A percentile compares a stretch with the other conserved stretches of the same genome.
These are phyloP conservation scores for Fusarium xyrophilum DNA, from an alignment of 2,329 filamentous ascomycete genomes.

Conservation along the genomic window DNA sequence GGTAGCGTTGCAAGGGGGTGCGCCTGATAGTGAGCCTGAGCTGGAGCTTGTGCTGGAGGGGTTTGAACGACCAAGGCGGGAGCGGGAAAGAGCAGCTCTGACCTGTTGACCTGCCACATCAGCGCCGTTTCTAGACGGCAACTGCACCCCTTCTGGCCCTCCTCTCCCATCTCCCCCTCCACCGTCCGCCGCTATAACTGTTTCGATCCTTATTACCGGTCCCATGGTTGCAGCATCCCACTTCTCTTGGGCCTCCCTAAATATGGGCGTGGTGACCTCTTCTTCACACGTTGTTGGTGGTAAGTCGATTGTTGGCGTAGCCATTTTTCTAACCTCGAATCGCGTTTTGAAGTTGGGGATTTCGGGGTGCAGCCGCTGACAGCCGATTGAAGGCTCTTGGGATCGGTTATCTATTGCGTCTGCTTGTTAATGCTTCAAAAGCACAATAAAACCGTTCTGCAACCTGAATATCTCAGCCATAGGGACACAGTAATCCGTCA, in stretches of 20 bases:
- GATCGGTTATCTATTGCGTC: background rate
- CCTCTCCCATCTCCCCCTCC: conserved; percentile 19
- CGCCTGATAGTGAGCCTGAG: conserved; percentile 17
- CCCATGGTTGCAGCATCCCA: conserved; percentile 32
- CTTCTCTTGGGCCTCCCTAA: conserved; percentile 37
- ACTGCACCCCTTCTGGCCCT: conserved; percentile 22
- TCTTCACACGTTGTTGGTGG: conserved; percentile 38
- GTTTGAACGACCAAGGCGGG: conserved; percentile 28
- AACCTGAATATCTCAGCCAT: conserved; percentile 13
- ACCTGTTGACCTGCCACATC: conserved; percentile 33
- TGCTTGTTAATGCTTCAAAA: conserved; percentile 13
- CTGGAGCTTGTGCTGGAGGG: conserved; percentile 15
- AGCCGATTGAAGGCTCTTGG: background rate
- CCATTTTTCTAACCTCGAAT: conserved; percentile 22
- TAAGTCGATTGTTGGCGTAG: conserved; percentile 39
- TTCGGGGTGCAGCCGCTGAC: conserved; percentile 2
- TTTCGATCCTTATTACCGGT: conserved; percentile 27
- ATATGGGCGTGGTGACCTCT: conserved; percentile 33
- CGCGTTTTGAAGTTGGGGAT: background rate
- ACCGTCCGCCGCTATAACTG: conserved; percentile 24
- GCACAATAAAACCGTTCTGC: background rate
- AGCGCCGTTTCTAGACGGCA: conserved; percentile 32
- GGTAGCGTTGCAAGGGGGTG: conserved; percentile 26
- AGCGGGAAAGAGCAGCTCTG: conserved; percentile 33
- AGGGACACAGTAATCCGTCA: conserved; percentile 8